Evolutionary conservation across 306 rosid species (phyloP).

Genomic region (Arachis stenosperma): DNA sequence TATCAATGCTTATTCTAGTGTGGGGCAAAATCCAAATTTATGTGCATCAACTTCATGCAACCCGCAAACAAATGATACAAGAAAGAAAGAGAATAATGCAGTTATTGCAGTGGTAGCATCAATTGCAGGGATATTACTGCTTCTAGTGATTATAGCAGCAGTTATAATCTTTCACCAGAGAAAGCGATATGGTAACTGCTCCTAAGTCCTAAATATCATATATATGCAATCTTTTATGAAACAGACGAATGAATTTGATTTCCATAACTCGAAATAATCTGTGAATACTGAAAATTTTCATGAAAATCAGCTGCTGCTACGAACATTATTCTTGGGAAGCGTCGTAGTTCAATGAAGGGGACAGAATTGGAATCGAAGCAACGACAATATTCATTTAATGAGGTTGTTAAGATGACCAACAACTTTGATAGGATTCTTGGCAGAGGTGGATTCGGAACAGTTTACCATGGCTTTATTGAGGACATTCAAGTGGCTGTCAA

Average conservation of each 20-base stretch:
- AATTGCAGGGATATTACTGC: too few species aligned
- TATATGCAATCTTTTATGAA: too few species aligned
- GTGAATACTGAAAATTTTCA: not conserved
- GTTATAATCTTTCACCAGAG: not conserved
- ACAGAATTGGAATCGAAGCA: slow-evolving; percentile 35
- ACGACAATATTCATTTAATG: slow-evolving; percentile 46
- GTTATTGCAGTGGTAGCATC: too few species aligned
- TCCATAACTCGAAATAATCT: not conserved
- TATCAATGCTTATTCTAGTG: not conserved
- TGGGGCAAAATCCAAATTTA: too few species aligned
- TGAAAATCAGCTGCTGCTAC: not conserved
- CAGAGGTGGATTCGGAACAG: slow-evolving; percentile 62
- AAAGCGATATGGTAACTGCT: slow-evolving; percentile 11
- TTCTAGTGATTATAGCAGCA: not conserved
- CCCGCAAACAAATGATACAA: too few species aligned
- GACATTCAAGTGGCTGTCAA: slow-evolving; percentile 60
- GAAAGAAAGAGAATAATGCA: too few species aligned
- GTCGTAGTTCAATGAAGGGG: slow-evolving; percentile 1
- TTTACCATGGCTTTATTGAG: slow-evolving; percentile 51
- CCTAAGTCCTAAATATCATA: too few species aligned
- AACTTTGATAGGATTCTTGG: slow-evolving; percentile 51
- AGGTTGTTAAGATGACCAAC: slow-evolving; percentile 49
- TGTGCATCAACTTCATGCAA: too few species aligned
- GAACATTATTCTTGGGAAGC: not conserved
- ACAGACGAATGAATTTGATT: too few species aligned